A percentile compares a stretch with the other conserved stretches of the same genome.
Evolutionary conservation across 306 rosid species (phyloP).

Genomic region (Herpetospermum pedunculosum): DNA sequence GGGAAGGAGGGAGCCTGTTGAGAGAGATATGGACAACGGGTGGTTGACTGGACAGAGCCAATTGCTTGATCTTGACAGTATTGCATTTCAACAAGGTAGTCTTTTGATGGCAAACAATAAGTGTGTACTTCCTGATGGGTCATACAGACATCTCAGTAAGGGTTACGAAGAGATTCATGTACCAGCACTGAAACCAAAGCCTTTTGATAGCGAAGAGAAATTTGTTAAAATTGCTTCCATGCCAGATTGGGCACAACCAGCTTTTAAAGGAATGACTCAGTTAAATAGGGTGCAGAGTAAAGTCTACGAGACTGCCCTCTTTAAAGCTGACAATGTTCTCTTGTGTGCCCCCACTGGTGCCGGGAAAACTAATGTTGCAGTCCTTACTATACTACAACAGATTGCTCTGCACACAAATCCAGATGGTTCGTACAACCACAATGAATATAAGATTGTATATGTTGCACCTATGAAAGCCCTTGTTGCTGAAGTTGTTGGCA

Average conservation of each 20-base stretch:
- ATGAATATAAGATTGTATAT: slow-evolving; percentile 74
- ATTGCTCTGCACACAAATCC: slow-evolving; percentile 61
- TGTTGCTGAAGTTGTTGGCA: slow-evolving; percentile 95
- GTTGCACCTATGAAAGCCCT: slow-evolving; percentile 99
- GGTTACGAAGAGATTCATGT: slow-evolving; percentile 93
- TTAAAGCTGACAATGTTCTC: slow-evolving; percentile 53
- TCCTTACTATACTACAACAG: slow-evolving; percentile 88
- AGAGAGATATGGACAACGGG: slow-evolving; percentile 67
- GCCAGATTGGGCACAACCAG: slow-evolving; percentile 95
- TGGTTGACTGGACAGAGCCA: slow-evolving; percentile 71
- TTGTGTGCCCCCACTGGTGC: slow-evolving; percentile 99
- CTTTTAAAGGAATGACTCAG: slow-evolving; percentile 84
- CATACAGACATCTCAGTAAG: slow-evolving; percentile 57
- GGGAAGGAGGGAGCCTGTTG: slow-evolving; percentile 55
- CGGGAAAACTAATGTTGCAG: slow-evolving; percentile 97
- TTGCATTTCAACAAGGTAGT: slow-evolving; percentile 64
- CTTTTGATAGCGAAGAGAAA: slow-evolving; percentile 58
- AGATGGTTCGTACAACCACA: slow-evolving; percentile 72
- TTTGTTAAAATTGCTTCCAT: slow-evolving; percentile 57
- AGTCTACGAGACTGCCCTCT: slow-evolving; percentile 80
- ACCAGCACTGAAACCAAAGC: slow-evolving; percentile 65
- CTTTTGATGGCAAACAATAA: slow-evolving; percentile 57
- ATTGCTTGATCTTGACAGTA: slow-evolving; percentile 74
- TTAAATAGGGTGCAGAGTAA: slow-evolving; percentile 90
- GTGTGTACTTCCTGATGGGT: slow-evolving; percentile 70